Percentiles rank a stretch among this genome's conserved stretches.
Evolutionary conservation across 192 early-diverging fungal species (phyloP).

Genomic region (Glomus cerebriforme): DNA sequence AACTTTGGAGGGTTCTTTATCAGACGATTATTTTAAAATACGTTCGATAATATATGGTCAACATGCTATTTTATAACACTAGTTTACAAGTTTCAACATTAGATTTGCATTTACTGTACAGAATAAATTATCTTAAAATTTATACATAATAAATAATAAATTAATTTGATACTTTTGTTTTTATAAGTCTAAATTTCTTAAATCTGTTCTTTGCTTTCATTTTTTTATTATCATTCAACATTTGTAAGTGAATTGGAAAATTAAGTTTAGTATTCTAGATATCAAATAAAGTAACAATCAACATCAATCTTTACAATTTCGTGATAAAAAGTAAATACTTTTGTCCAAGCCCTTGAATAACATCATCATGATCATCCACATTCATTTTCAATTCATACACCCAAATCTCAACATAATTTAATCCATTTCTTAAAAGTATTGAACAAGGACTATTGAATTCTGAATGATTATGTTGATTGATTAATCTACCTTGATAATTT

Average conservation of each 20-base stretch:
- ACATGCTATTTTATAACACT: constrained; percentile 68
- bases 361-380: not conserved
- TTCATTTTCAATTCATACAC: not conserved
- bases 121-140: not conserved
- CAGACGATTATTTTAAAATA: constrained; percentile 71
- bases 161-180: not conserved
- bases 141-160: not conserved
- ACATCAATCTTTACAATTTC: not conserved
- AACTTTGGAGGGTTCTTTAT: constrained; percentile 62
- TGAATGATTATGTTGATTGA: not conserved
- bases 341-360: not conserved
- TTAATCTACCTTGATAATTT: not conserved
- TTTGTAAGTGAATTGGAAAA: not conserved
- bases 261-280: not conserved
- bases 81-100: not conserved
- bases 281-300: not conserved
- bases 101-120: no score
- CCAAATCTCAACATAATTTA: not conserved
- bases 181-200: no score
- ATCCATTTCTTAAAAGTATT: not conserved
- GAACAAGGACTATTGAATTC: not conserved
- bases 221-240: no score
- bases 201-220: no score
- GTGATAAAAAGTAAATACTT: not conserved
- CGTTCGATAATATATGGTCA: constrained; percentile 69